Conservation (phyloP, 2,329 filamentous ascomycete species). For the Epichloe hybrida region DNA sequence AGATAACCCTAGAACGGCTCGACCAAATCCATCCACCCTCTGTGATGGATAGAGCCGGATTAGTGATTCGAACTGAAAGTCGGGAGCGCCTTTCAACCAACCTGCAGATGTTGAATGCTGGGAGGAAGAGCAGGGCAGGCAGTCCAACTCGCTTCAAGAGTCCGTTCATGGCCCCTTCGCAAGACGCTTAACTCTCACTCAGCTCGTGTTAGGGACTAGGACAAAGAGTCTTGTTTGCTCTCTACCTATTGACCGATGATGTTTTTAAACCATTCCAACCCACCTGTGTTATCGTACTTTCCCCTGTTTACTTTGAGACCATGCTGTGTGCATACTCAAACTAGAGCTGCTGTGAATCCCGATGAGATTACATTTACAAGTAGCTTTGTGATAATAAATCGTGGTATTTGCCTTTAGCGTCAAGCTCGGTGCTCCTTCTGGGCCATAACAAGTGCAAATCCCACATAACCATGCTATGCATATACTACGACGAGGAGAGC, state of each 20-base stretch:
- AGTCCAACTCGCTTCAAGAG: constrained; percentile 48
- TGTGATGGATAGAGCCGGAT: constrained; percentile 52
- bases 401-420: background rate
- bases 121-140: constrained; percentile 41
- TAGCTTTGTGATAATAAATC: background rate
- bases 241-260: background rate
- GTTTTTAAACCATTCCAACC: background rate
- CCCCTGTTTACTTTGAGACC: background rate
- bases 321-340: background rate
- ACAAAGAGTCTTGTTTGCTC: background rate
- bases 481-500: too few relatives aligned
- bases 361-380: background rate
- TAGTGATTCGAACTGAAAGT: constrained; percentile 75
- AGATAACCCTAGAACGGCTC: constrained; percentile 38
- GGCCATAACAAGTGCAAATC: too few relatives aligned
- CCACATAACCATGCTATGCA: too few relatives aligned
- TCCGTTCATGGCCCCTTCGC: constrained; percentile 37
- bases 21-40: constrained; percentile 30
- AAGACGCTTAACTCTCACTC: constrained; percentile 22
- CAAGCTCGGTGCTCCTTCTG: too few relatives aligned
- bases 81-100: constrained; percentile 58
- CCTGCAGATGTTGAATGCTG: constrained; percentile 39
- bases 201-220: background rate
- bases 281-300: background rate
- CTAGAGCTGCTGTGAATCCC: too few relatives aligned